Base-by-base conservation (phyloP, 495 filamentous ascomycete species). In the Aspergillus asperescens region DNA sequence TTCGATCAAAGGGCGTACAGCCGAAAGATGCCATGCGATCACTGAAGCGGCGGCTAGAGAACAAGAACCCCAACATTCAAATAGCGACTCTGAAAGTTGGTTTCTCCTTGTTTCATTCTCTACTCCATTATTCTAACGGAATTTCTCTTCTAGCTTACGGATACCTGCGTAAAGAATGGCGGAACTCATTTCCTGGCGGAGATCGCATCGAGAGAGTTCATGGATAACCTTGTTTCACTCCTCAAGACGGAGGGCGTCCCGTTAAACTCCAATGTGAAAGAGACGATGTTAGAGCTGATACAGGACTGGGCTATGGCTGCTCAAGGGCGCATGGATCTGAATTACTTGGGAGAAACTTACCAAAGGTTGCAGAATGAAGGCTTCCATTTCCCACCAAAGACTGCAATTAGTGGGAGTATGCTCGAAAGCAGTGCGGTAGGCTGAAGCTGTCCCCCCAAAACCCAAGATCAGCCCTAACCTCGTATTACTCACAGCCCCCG, bases 151-250 rank as follows among this genome's bases (percentile, higher is more conserved):
- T 29, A 83, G 84, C 85, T 98, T 54, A 96, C 92, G 25, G 93
- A 98, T 73, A 97, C 93, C 5, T 97, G 93, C 64, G 92, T 97
- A 25, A 98, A 98, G 70, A 98, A 98, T 71, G 93, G 93, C 20
- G 93, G 93, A 38, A 82, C 85, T n/a, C 93, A 98, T 70, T 98
- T 98, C 63, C 81, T 98, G 37, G 77, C 83, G 43, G 93, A 97
- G 70, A 91, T 98, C 52, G 92, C 93, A 12, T 95, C 91, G 2
- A 82, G 92, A 50, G 93, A 98, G 71, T 98, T 97, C 59, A 94
- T 98, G 89, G 93, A 97, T 68, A 96, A 95, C 61, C 70, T 97
- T 27, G 87, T 90, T 8, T 95, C 90, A 15, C 74, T 98, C 6
- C 75, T 97, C 32, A 93, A 92, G 64, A 81, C 84, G 24, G 89